Percentiles rank a stretch among this genome's conserved stretches.
Evolutionary conservation across 108 stramenopile genomes (phyloP).

Genomic region (Cyclotella kingstonii): DNA sequence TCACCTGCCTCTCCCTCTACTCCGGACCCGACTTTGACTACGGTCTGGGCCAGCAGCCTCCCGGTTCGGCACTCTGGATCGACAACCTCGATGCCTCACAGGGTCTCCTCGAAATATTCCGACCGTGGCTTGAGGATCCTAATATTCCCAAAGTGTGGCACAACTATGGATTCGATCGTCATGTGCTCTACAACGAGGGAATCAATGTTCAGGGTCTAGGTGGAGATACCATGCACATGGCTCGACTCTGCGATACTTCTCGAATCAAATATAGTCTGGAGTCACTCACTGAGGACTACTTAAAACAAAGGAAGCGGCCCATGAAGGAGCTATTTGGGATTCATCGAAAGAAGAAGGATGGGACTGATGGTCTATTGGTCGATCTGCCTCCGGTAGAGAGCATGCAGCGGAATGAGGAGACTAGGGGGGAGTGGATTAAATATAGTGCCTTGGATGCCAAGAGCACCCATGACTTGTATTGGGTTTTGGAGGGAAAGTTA

Average conservation of each 20-base stretch:
- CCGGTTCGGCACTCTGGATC: slow-evolving; percentile 85
- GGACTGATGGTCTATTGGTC: slow-evolving; percentile 68
- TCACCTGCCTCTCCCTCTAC: slow-evolving; percentile 93
- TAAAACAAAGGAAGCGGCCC: slow-evolving; percentile 73
- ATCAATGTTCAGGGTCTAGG: slow-evolving; percentile 85
- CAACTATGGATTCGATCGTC: slow-evolving; percentile 98
- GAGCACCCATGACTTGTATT: slow-evolving; percentile 66
- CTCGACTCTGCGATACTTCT: slow-evolving; percentile 86
- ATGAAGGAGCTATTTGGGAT: slow-evolving; percentile 97
- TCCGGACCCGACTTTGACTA: slow-evolving; percentile 91
- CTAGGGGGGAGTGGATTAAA: slow-evolving; percentile 75
- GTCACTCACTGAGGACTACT: slow-evolving; percentile 71
- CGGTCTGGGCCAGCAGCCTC: slow-evolving; percentile 75
- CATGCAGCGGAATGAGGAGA: slow-evolving; percentile 75
- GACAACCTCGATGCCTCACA: slow-evolving; percentile 88
- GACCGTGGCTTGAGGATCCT: slow-evolving; percentile 78
- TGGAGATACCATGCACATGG: slow-evolving; percentile 99
- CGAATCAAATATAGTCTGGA: slow-evolving; percentile 83
- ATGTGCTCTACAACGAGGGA: slow-evolving; percentile 95
- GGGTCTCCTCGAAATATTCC: slow-evolving; percentile 87
- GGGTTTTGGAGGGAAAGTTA: slow-evolving; percentile 40
- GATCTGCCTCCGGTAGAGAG: slow-evolving; percentile 87
- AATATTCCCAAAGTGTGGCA: slow-evolving; percentile 92
- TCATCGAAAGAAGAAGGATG: slow-evolving; percentile 80
- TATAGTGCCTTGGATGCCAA: slow-evolving; percentile 85